Evolutionary conservation across 768 basidiomycete species (phyloP).

Genomic region (Lactarius evosmus): DNA sequence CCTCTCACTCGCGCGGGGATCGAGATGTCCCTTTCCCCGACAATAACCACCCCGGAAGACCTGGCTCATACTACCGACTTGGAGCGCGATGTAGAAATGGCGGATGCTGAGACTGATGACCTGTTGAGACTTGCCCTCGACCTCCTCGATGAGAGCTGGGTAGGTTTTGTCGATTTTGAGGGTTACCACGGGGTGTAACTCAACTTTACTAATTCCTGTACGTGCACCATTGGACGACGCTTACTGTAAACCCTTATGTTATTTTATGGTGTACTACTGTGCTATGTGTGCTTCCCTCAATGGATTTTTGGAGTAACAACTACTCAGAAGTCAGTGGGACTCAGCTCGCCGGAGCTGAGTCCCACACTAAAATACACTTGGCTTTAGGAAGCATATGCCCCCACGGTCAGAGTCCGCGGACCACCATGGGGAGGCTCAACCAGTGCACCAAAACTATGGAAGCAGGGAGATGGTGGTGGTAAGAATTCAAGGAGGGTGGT

Average conservation of each 20-base stretch:
- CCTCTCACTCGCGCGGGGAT: constrained; percentile 4
- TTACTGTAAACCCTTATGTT: not conserved
- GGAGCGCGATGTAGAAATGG: constrained; percentile 1
- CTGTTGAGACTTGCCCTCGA: not conserved
- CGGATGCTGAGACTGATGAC: not conserved
- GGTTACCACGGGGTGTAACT: not conserved
- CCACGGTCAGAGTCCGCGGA: too few relatives aligned
- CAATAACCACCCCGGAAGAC: not conserved
- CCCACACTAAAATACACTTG: not conserved
- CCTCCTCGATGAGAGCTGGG: constrained; percentile 2
- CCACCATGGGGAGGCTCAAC: too few relatives aligned
- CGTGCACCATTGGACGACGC: not conserved
- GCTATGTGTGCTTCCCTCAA: not conserved
- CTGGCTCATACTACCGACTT: not conserved
- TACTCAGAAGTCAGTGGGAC: not conserved
- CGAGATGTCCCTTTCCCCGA: not conserved
- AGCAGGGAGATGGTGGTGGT: too few relatives aligned
- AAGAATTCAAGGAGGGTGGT: too few relatives aligned
- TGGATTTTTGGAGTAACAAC: not conserved
- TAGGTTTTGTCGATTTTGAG: not conserved
- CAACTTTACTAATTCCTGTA: not conserved
- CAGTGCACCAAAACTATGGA: too few relatives aligned
- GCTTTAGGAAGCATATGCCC: not conserved
- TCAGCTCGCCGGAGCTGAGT: not conserved
- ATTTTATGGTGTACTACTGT: not conserved